Evolutionary conservation across 2,329 filamentous ascomycete species (phyloP), one percentile per base, ranked within the genome.

Genomic region (Colletotrichum sp.): DNA sequence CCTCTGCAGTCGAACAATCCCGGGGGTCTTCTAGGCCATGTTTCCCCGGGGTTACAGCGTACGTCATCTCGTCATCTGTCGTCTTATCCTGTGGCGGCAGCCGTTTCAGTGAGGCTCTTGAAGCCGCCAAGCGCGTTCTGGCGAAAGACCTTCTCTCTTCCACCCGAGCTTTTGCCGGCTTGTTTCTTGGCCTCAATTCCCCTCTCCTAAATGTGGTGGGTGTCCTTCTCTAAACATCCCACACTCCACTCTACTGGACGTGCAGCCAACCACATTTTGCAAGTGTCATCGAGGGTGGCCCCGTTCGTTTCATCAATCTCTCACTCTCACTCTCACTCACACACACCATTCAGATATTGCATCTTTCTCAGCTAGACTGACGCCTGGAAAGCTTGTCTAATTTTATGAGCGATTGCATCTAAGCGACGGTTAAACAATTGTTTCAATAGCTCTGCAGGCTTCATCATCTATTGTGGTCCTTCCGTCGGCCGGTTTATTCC

Each of bases 61-160:
- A 69, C 59, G 49, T 71, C 67, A 74, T 65, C 44, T 71, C 34
- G 52, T 66, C 44, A n/a, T 9, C 30, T 73, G 57, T 76, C 73
- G 73, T 73, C 73, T 34, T 57, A 36, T 73, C 59, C 57, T 76
- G 73, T 49, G 44, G 70, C 73, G 63, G 44, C 34, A 49, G 30
- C 16, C 64, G 73, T 76, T 76, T 75, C 72, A 71, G 39, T 63
- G 67, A 60, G 49, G 28, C 60, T 65, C 66, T 72, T 63, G 62
- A 32, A 34, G 55, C 60, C 15, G 30, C 63, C 73, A 62, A 62
- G 57, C 16, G 57, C 7, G n/a, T 62, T 34, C 44, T 12, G 6
- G 2, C 24, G 39, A 49, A 12, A 59, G 18, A 30, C 62, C 24
- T 34, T 21, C n/a, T 36, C 15, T 6, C 15, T 18, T 68, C 44